Percentiles rank a stretch among this genome's conserved stretches.
Conservation (phyloP, 2,329 filamentous ascomycete genomes). For the Lasiodiplodia gonubiensis region DNA sequence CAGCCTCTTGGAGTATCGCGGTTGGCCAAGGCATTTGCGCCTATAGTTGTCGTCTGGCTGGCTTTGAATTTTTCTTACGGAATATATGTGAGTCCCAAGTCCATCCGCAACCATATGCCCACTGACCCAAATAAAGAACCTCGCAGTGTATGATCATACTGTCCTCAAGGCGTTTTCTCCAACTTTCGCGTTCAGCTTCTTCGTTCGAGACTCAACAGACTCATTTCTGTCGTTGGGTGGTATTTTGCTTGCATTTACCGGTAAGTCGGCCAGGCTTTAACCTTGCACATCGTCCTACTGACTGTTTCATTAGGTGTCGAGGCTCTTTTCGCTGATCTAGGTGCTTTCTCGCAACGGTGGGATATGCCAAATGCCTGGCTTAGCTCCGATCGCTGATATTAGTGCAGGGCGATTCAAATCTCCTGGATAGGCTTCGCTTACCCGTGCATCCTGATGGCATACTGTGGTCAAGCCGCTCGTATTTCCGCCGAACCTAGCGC, state of each 20-base stretch:
- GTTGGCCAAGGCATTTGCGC: conserved; percentile 67
- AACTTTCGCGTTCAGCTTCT: conserved; percentile 65
- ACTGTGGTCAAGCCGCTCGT: conserved; percentile 76
- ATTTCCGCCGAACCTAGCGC: conserved; percentile 66
- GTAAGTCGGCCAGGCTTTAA: conserved; percentile 35
- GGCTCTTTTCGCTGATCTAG: conserved; percentile 77
- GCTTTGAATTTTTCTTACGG: conserved; percentile 67
- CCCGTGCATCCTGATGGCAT: conserved; percentile 70
- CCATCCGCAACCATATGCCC: background rate
- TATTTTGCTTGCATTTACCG: conserved; percentile 75
- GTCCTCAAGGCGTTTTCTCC: conserved; percentile 61
- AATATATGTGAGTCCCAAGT: conserved; percentile 56
- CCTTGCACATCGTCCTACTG: background rate
- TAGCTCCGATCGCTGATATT: background rate
- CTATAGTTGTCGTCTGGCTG: conserved; percentile 71
- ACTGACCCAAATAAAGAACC: conserved; percentile 40
- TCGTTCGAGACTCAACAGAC: conserved; percentile 62
- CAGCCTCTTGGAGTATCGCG: conserved; percentile 70
- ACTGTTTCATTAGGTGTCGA: conserved; percentile 58
- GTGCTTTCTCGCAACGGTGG: conserved; percentile 67
- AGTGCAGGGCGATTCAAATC: conserved; percentile 67
- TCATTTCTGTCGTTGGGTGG: conserved; percentile 73
- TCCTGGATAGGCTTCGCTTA: conserved; percentile 73
- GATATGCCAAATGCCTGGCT: background rate
- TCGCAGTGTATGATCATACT: conserved; percentile 52